phyloP scores from a whole-genome alignment of 805 yeast genomes.

The Ogataea sp. region DNA sequence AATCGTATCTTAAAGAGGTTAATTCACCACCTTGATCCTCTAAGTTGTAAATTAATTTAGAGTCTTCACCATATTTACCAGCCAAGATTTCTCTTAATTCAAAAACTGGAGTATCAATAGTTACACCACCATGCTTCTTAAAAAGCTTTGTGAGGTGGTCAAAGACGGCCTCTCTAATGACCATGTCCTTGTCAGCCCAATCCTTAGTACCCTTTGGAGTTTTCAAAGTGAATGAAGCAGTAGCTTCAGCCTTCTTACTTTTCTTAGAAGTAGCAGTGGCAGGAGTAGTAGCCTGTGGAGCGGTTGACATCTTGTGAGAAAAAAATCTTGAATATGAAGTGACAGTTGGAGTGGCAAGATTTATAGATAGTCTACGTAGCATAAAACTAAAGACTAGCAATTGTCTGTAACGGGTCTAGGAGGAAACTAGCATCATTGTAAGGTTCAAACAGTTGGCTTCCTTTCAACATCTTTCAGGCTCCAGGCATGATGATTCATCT shows the following conservation, averaged over 20 bases:
- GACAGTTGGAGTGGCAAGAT: no score
- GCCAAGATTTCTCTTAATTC: constrained; percentile 92
- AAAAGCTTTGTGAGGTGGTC: constrained; percentile 62
- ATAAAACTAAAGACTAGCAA: background rate
- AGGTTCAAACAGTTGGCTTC: no score
- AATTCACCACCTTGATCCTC: constrained; percentile 99
- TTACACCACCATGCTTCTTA: constrained; percentile 96
- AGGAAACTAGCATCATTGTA: no score
- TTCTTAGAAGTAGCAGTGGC: constrained; percentile 1
- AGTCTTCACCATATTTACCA: constrained; percentile 98
- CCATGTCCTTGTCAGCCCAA: constrained; percentile 98
- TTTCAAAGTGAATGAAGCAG: constrained; percentile 65
- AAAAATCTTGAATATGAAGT: no score
- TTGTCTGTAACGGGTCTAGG: background rate
- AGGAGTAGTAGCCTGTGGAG: background rate
- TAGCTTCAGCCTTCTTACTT: constrained; percentile 36
- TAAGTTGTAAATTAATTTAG: constrained; percentile 88
- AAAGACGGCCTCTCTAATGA: constrained; percentile 84
- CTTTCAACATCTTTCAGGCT: no score
- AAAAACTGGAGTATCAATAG: constrained; percentile 97
- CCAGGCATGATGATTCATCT: no score
- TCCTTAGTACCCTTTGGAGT: constrained; percentile 98
- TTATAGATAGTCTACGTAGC: background rate
- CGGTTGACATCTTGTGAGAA: background rate
- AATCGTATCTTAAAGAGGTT: constrained; percentile 89